Percentiles rank a stretch among this genome's conserved stretches.
These are phyloP conservation scores for Elsinoe fawcettii DNA, from an alignment of 2,329 filamentous ascomycete genomes.

Conservation along the genomic window DNA sequence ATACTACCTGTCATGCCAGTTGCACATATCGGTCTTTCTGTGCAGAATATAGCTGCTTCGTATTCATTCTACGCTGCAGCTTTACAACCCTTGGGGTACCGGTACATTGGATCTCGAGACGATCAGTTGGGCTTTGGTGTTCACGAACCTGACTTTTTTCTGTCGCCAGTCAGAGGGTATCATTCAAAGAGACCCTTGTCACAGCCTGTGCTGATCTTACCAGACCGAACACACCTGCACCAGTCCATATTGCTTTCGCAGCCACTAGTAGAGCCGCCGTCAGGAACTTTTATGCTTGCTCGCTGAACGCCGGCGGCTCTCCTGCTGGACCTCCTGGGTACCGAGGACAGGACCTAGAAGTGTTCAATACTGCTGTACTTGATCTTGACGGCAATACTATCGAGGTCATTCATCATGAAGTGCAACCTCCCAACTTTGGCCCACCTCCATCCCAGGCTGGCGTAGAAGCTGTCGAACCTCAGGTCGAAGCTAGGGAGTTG, in stretches of 20 bases:
- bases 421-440: constrained; percentile 23
- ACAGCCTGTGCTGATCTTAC: constrained; percentile 9
- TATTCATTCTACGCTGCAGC: constrained; percentile 77
- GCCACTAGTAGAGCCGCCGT: constrained; percentile 60
- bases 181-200: neutral
- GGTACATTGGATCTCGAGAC: constrained; percentile 57
- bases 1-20: constrained; percentile 44
- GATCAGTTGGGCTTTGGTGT: constrained; percentile 56
- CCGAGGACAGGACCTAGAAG: constrained; percentile 46
- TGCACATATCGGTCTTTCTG: constrained; percentile 57
- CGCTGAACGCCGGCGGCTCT: constrained; percentile 56
- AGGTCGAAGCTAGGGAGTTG: constrained; percentile 21
- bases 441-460: neutral
- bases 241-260: constrained; percentile 59
- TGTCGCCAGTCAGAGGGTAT: constrained; percentile 45
- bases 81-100: constrained; percentile 68
- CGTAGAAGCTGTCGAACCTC: constrained; percentile 20
- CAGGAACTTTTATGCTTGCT: constrained; percentile 62
- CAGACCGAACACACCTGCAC: constrained; percentile 31
- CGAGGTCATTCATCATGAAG: constrained; percentile 60
- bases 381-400: constrained; percentile 81
- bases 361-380: constrained; percentile 57
- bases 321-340: constrained; percentile 50
- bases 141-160: constrained; percentile 55
- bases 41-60: constrained; percentile 69